Conservation (phyloP, 805 yeast genomes). For the Teunomyces atbi region DNA sequence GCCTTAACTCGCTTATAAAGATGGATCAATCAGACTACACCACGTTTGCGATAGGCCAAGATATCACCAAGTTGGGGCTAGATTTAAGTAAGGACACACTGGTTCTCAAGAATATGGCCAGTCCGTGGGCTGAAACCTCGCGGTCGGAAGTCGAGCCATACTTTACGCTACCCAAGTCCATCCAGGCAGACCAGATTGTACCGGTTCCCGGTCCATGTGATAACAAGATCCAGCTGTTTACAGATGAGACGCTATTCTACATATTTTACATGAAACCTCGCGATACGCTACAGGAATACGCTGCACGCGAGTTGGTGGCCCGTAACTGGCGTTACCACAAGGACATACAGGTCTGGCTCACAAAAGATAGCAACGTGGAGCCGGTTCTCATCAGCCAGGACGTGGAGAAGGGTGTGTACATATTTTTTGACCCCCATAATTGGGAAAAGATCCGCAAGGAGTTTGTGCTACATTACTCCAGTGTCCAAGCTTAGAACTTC, state of each 20-base stretch:
- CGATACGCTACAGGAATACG: constrained; percentile 89
- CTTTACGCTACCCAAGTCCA: constrained; percentile 57
- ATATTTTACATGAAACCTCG: constrained; percentile 92
- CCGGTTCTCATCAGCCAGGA: constrained; percentile 77
- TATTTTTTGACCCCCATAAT: constrained; percentile 90
- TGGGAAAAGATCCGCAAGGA: constrained; percentile 91
- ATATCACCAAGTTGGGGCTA: constrained; percentile 64
- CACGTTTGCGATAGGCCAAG: constrained; percentile 72
- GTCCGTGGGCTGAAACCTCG: constrained; percentile 95
- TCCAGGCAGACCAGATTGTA: constrained; percentile 29
- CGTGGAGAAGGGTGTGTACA: constrained; percentile 89
- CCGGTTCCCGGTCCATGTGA: constrained; percentile 47
- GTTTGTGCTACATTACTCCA: constrained; percentile 52
- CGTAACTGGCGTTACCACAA: constrained; percentile 98
- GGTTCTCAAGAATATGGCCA: constrained; percentile 66
- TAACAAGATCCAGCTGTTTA: constrained; percentile 56
- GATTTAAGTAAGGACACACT: constrained; percentile 50
- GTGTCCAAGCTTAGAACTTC: constrained; percentile 23
- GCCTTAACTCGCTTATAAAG: constrained; percentile 56
- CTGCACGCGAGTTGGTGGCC: constrained; percentile 84
- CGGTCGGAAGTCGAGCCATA: constrained; percentile 88
- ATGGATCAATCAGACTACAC: constrained; percentile 64
- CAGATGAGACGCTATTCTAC: constrained; percentile 91
- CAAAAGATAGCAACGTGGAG: constrained; percentile 87
- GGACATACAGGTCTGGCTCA: constrained; percentile 93